Evolutionary conservation across 768 basidiomycete genomes (phyloP).

Genomic region (Phylloporus scabripes): DNA sequence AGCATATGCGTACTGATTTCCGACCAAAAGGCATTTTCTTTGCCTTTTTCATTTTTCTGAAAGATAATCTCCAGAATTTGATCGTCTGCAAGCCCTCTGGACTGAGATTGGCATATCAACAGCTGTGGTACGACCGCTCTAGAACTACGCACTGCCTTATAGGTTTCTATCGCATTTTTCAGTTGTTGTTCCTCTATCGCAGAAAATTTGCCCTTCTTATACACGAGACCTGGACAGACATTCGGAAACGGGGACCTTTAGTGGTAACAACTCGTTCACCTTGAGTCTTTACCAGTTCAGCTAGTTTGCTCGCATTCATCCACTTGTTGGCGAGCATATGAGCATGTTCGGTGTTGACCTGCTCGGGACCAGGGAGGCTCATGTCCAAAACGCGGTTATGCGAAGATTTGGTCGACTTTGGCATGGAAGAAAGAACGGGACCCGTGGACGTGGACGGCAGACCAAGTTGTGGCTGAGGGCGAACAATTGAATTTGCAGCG

Average conservation of each 20-base stretch:
- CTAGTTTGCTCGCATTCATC: constrained; percentile 64
- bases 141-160: constrained; percentile 44
- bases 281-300: constrained; percentile 61
- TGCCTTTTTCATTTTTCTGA: constrained; percentile 54
- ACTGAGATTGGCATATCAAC: constrained; percentile 30
- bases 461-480: constrained; percentile 37
- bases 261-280: constrained; percentile 36
- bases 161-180: constrained; percentile 57
- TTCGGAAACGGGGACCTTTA: constrained; percentile 1
- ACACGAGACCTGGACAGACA: constrained; percentile 57
- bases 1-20: constrained; percentile 58
- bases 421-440: constrained; percentile 37
- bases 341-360: constrained; percentile 52
- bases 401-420: constrained; percentile 31
- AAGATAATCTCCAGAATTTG: constrained; percentile 64
- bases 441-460: constrained; percentile 38
- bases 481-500: constrained; percentile 23
- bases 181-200: constrained; percentile 69
- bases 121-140: neutral
- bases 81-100: constrained; percentile 46
- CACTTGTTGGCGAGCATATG: constrained; percentile 73
- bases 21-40: constrained; percentile 69
- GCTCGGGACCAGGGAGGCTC: constrained; percentile 38
- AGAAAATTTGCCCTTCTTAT: constrained; percentile 86
- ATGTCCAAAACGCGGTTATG: constrained; percentile 40